Base-by-base conservation (phyloP, 1,284 basidiomycete genomes). In the Tilletia horrida region DNA sequence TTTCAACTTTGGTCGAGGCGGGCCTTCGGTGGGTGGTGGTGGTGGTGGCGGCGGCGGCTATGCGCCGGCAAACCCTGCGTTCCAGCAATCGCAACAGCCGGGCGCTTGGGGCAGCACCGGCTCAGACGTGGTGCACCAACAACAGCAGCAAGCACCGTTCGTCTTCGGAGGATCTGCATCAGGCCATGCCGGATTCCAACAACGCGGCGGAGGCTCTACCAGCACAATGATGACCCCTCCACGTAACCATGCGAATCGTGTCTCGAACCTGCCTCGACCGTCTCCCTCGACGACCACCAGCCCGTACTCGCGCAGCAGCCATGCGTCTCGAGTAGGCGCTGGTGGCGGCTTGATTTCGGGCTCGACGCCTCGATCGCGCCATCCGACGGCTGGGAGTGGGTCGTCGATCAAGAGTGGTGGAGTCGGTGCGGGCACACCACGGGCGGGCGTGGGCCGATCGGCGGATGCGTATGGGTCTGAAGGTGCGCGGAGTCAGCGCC, bases 391-490 rank as follows among this genome's bases (percentile, higher is more conserved):
- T 52, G 50, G 13, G n/a, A 27, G 50, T 52, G 50, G 21, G 13
- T 25, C 23, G 21, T n/a, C n/a, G 47, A 27, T 21, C 50, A 52
- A 52, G 25, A n/a, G n/a, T n/a, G 50, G 50, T 52, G 18, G 18
- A 25, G 23, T n/a, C 18, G 47, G 47, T n/a, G 23, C 2, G 18
- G 47, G 47, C 9, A 16, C 35, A 40, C 35, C 9, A 7, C 7
- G 47, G 11, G 6, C 4, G 21, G 27, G 50, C 13, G 23, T 13
- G 50, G 23, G 14, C 7, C n/a, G 23, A 13, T 25, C 23, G 21
- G 11, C 50, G 18, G 50, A 52, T 52, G n/a, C 27, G 50, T 52
- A 52, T 25, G 50, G 50, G 6, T 52, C 50, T 21, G 50, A 52
- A 13, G 21, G 21, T 7, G 50, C 23, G 7, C n/a, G 50, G 14